phyloP scores from a whole-genome alignment of 805 yeast species.

The Candida succiphila region DNA sequence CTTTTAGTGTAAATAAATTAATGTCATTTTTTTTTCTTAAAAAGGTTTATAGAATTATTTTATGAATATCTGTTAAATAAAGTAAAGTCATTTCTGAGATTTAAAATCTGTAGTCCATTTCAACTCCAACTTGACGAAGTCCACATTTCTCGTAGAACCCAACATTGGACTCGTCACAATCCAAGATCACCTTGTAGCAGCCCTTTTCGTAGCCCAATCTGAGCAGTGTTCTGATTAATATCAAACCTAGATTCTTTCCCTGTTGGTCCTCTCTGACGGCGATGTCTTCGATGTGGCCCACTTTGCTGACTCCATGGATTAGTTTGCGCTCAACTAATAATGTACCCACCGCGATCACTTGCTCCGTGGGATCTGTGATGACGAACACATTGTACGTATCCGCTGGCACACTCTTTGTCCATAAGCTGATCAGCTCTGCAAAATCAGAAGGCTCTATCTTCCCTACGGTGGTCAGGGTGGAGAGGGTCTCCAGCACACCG shows the following conservation, averaged over 20 bases:
- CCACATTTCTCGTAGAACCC: conserved; percentile 89
- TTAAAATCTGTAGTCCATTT: conserved; percentile 49
- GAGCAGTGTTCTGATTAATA: conserved; percentile 53
- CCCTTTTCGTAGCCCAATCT: conserved; percentile 48
- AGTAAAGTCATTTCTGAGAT: neutral
- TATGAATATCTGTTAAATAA: neutral
- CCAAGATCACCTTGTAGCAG: conserved; percentile 83
- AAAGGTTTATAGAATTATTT: neutral
- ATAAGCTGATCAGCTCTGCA: conserved; percentile 34
- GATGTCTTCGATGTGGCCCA: conserved; percentile 94
- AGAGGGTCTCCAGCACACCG: conserved; percentile 54
- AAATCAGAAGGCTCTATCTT: conserved; percentile 44
- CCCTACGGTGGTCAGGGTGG: conserved; percentile 78
- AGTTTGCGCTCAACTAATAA: conserved; percentile 70
- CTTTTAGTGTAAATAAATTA: too few relatives aligned
- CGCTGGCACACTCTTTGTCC: conserved; percentile 46
- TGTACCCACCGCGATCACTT: conserved; percentile 77
- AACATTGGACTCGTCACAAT: conserved; percentile 76
- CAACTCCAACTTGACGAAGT: conserved; percentile 51
- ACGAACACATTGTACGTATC: conserved; percentile 63
- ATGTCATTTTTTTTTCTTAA: neutral
- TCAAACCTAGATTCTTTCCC: conserved; percentile 72
- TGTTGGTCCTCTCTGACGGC: conserved; percentile 69
- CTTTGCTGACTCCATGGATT: conserved; percentile 76
- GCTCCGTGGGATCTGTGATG: conserved; percentile 39